Percentiles rank a stretch among this genome's conserved stretches.
Evolutionary conservation across 139 green algal species (phyloP).

Genomic region (Pseudopediastrum boryanum): DNA sequence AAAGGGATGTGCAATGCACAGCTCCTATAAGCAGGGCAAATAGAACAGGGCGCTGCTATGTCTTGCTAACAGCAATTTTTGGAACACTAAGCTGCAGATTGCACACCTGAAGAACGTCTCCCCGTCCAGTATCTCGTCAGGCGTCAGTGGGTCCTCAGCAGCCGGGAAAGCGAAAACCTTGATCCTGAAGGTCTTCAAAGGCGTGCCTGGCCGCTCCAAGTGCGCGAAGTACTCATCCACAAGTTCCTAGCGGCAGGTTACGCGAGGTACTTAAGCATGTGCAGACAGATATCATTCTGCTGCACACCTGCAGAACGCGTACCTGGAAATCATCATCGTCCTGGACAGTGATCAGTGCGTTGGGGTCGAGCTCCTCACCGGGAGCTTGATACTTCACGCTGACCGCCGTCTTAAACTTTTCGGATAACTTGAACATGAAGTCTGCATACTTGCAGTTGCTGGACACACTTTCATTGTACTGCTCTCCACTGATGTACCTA

Average conservation of each 20-base stretch:
- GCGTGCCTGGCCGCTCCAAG: conserved; percentile 52
- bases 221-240: conserved; percentile 72
- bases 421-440: conserved; percentile 60
- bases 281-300: neutral
- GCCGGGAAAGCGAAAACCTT: conserved; percentile 69
- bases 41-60: too few relatives aligned
- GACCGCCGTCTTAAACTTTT: conserved; percentile 66
- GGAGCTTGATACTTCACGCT: conserved; percentile 63
- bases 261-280: neutral
- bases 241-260: conserved; percentile 65
- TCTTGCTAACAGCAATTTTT: too few relatives aligned
- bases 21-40: too few relatives aligned
- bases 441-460: conserved; percentile 54
- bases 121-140: conserved; percentile 37
- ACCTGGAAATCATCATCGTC: conserved; percentile 81
- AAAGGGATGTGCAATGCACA: too few relatives aligned
- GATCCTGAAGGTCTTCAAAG: conserved; percentile 72
- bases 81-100: too few relatives aligned
- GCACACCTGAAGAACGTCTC: conserved; percentile 33
- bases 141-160: conserved; percentile 50
- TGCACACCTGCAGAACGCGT: neutral
- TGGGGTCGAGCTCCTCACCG: conserved; percentile 74
- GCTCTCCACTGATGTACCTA: conserved; percentile 51
- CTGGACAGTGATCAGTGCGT: conserved; percentile 71
- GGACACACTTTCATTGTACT: conserved; percentile 58